Conservation (phyloP, 2,329 filamentous ascomycete genomes). For the Cordyceps fumosorosea region DNA sequence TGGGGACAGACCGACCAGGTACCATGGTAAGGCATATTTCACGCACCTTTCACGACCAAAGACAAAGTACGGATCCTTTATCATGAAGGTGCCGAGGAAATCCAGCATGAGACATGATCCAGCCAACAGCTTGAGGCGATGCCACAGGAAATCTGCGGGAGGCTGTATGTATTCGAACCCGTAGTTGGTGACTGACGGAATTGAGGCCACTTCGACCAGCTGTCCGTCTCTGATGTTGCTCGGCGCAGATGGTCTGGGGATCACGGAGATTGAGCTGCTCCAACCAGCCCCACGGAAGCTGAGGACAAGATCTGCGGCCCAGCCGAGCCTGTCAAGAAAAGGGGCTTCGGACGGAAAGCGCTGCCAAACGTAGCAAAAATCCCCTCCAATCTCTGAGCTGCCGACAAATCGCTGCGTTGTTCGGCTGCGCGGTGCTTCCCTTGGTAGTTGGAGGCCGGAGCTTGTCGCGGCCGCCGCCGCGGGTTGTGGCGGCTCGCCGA, state of each 20-base stretch:
- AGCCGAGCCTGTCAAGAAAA: conserved; percentile 44
- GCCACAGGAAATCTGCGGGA: conserved; percentile 37
- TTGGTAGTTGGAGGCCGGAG: background rate
- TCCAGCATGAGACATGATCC: conserved; percentile 64
- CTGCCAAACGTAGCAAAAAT: conserved; percentile 53
- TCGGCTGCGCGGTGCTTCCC: no score
- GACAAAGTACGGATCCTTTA: conserved; percentile 73
- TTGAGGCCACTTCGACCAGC: conserved; percentile 33
- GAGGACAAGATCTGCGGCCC: conserved; percentile 48
- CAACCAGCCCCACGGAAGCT: conserved; percentile 52
- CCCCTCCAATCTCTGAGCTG: conserved; percentile 15
- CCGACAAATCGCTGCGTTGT: background rate
- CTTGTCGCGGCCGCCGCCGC: background rate
- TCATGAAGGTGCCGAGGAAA: conserved; percentile 59
- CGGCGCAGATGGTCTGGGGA: conserved; percentile 41
- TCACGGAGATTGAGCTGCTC: conserved; percentile 47
- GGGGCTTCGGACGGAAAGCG: conserved; percentile 45
- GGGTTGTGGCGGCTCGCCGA: background rate
- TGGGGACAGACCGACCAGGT: conserved; percentile 36
- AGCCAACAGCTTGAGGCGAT: conserved; percentile 40
- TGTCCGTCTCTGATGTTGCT: conserved; percentile 26
- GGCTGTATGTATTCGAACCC: conserved; percentile 41
- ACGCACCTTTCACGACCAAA: conserved; percentile 36
- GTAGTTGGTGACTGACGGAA: conserved; percentile 34
- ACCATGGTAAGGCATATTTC: conserved; percentile 32